Evolutionary conservation across 441 rosid species (phyloP).

Genomic region (Metrosideros polymorpha): DNA sequence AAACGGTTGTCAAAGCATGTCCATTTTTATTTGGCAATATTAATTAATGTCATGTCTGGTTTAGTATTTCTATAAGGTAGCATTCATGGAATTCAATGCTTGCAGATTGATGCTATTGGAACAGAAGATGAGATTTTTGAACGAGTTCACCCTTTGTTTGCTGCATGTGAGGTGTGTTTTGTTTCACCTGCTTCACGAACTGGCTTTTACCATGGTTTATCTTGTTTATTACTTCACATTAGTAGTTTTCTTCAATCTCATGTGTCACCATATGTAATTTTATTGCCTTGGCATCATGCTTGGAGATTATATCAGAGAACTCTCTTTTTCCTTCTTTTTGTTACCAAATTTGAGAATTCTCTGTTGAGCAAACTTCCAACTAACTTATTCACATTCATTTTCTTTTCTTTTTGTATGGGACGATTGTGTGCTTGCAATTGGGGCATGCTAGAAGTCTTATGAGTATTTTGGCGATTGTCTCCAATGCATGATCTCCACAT

Average conservation of each 20-base stretch:
- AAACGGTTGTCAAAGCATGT: background rate
- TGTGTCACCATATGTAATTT: background rate
- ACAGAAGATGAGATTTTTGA: conserved; percentile 76
- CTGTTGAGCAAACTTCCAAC: background rate
- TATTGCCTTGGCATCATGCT: background rate
- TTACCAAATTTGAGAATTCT: background rate
- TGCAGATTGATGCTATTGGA: conserved; percentile 91
- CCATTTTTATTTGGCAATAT: background rate
- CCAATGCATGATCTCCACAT: background rate
- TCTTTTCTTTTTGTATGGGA: background rate
- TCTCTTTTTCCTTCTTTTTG: background rate
- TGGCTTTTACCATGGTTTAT: background rate
- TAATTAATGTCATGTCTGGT: background rate
- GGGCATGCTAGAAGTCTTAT: background rate
- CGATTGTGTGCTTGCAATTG: background rate
- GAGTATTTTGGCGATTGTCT: background rate
- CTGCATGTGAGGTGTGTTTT: conserved; percentile 39
- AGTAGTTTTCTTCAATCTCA: background rate
- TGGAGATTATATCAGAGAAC: background rate
- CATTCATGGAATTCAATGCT: background rate
- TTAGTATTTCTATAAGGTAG: background rate
- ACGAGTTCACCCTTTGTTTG: conserved; percentile 57
- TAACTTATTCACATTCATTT: background rate
- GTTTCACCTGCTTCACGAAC: background rate
- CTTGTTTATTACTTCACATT: background rate